Base-by-base conservation (phyloP, 2,329 filamentous ascomycete genomes). In the Huntiella moniliformis region DNA sequence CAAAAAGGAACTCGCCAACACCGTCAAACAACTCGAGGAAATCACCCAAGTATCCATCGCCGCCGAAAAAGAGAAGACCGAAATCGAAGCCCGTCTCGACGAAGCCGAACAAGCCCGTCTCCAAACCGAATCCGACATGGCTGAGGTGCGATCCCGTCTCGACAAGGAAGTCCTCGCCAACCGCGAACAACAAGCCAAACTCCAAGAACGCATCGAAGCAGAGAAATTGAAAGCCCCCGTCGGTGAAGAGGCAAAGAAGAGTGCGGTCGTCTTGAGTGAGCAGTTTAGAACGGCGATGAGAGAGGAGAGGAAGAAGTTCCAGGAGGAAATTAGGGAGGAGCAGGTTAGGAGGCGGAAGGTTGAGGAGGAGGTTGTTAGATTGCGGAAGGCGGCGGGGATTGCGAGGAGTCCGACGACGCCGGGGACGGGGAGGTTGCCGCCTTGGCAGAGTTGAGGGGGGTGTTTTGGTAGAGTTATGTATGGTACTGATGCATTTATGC, bases 221-320 rank as follows among this genome's bases (percentile, higher is more conserved):
- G 67, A 70, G 57, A 62, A 46, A 61, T 72, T 51, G 67, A 32
- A 33, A 28, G 46, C 63, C 59, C 64, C 59, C n/a, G 47, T 40
- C 12, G 55, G 54, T 12, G 59, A 56, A 12, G 58, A 57, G 12
- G 55, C 57, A 2, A 57, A 55, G 5, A 58, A 59, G 45, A 69
- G 69, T 2, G 68, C 69, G 10, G 62, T 62, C 6, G 63, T 71
- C 63, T 60, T 73, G 51, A 73, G 69, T 55, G 69, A 73, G 58
- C 69, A 72, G 57, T 73, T 73, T 59, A 58, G 69, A 41, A 60
- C 64, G 5, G 70, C 67, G 16, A 71, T 73, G 69, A 66, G 69
- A 53, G 68, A 70, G 55, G 69, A 73, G 60, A 63, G 69, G 52
- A 71, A 65, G 61, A 70, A 66, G 58, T 72, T 70, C 60, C 68